Evolutionary conservation across 768 basidiomycete genomes (phyloP).

Genomic region (Panus rudis): DNA sequence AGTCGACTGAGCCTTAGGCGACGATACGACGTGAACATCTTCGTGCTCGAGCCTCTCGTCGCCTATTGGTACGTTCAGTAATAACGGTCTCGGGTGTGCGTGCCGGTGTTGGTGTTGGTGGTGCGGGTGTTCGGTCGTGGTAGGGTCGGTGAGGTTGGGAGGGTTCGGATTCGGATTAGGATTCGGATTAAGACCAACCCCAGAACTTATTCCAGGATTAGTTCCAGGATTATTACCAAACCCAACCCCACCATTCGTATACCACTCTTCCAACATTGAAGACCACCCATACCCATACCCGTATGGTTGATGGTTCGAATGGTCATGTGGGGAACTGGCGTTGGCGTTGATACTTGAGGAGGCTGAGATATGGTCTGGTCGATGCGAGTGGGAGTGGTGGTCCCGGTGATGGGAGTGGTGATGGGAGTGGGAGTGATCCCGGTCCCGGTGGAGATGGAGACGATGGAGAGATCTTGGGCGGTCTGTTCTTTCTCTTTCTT

Average conservation of each 20-base stretch:
- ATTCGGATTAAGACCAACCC: no score
- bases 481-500: background rate
- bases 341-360: constrained; percentile 1
- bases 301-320: constrained; percentile 17
- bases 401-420: constrained; percentile 18
- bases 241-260: constrained; percentile 40
- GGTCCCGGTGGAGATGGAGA: background rate
- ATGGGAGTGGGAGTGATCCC: constrained; percentile 2
- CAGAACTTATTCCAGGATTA: no score
- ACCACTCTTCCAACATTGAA: constrained; percentile 67
- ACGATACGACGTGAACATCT: constrained; percentile 4
- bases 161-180: no score
- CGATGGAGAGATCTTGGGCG: background rate
- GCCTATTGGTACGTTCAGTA: background rate
- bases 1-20: constrained; percentile 11
- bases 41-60: constrained; percentile 12
- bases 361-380: constrained; percentile 1
- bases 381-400: constrained; percentile 11
- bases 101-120: background rate
- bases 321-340: constrained; percentile 3
- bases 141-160: no score
- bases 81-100: background rate
- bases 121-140: no score
- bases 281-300: no score
- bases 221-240: no score